These are phyloP conservation scores for Xylaria sp. DNA, from an alignment of 2,329 filamentous ascomycete species.

Conservation along the genomic window DNA sequence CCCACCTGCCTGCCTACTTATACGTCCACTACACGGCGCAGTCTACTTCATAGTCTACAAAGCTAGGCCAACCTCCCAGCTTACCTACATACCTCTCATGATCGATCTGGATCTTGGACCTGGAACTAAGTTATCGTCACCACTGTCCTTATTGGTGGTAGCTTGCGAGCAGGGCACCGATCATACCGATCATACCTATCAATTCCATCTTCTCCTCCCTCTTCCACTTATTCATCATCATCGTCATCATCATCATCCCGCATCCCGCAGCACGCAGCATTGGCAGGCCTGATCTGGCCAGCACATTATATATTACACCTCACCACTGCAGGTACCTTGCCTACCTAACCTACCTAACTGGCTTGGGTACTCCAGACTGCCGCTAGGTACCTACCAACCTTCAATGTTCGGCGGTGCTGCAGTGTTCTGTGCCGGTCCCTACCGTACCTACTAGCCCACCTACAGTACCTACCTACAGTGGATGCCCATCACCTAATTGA, in stretches of 20 bases:
- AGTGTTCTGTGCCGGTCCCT: not conserved
- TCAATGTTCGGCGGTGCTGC: no score
- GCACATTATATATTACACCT: conserved; percentile 11
- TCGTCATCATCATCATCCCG: not conserved
- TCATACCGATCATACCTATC: conserved; percentile 7
- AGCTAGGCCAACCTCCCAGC: not conserved
- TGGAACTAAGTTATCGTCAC: conserved; percentile 7
- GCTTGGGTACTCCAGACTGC: not conserved
- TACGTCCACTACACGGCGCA: no score
- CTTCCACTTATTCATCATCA: conserved; percentile 1
- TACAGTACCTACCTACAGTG: not conserved
- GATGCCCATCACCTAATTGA: conserved; percentile 10
- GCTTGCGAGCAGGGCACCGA: not conserved
- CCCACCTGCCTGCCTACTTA: not conserved
- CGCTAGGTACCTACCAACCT: conserved; percentile 7
- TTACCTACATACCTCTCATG: not conserved
- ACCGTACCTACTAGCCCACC: conserved; percentile 2
- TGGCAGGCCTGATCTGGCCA: conserved; percentile 5
- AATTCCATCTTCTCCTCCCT: not conserved
- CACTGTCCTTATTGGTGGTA: conserved; percentile 3
- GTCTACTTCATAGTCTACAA: not conserved
- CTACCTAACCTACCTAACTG: conserved; percentile 6
- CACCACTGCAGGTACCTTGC: conserved; percentile 9
- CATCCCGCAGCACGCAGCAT: not conserved
- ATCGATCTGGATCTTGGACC: conserved; percentile 9